These are phyloP conservation scores for Metschnikowia arizonensis DNA, from an alignment of 805 yeast genomes.

Conservation along the genomic window DNA sequence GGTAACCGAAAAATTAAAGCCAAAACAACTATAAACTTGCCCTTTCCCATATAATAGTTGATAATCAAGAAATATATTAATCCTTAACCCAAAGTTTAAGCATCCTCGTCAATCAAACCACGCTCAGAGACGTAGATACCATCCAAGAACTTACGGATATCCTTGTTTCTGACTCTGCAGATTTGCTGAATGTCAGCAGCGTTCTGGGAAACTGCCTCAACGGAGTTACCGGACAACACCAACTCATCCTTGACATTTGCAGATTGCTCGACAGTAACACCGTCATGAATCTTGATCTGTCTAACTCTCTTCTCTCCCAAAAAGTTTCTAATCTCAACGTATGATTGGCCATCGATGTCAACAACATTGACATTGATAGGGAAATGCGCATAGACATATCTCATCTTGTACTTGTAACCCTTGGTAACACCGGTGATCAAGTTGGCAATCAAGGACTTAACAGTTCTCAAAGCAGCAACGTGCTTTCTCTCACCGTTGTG, in stretches of 20 bases:
- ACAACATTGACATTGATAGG: constrained; percentile 96
- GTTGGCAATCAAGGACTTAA: constrained; percentile 91
- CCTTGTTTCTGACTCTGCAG: constrained; percentile 99
- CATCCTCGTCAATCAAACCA: constrained; percentile 77
- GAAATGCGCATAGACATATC: constrained; percentile 99
- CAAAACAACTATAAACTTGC: constrained; percentile 19
- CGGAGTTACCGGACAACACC: constrained; percentile 88
- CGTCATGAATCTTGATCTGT: constrained; percentile 78
- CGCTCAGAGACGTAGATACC: constrained; percentile 99
- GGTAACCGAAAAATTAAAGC: constrained; percentile 16
- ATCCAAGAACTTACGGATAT: constrained; percentile 99
- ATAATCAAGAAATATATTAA: constrained; percentile 25
- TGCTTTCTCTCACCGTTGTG: constrained; percentile 99
- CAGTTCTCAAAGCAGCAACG: constrained; percentile 99
- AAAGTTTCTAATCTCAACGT: constrained; percentile 97
- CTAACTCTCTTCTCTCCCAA: constrained; percentile 99
- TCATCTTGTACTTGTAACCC: constrained; percentile 99
- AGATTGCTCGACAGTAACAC: constrained; percentile 83
- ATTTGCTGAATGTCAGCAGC: constrained; percentile 98
- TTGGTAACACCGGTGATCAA: constrained; percentile 97
- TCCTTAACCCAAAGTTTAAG: constrained; percentile 11
- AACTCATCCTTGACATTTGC: constrained; percentile 91
- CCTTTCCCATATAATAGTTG: constrained; percentile 18
- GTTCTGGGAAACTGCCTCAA: constrained; percentile 95
- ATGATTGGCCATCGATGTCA: constrained; percentile 68